Evolutionary conservation across 2,329 filamentous ascomycete species (phyloP).

Genomic region (Colletotrichum acutatum): DNA sequence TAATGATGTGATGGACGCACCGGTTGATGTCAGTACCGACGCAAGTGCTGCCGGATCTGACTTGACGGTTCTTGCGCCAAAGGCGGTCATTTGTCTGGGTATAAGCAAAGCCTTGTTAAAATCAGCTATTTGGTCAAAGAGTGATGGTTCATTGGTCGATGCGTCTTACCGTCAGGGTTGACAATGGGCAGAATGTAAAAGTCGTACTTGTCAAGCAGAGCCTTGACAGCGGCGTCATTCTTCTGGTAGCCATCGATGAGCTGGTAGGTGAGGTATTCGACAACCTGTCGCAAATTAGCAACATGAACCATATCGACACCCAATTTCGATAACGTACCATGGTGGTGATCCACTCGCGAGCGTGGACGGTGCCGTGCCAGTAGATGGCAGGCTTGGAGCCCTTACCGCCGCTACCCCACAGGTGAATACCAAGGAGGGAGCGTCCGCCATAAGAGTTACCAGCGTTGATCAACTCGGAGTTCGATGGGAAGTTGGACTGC

Average conservation of each 20-base stretch:
- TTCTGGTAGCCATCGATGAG: slow-evolving; percentile 59
- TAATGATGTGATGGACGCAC: background rate
- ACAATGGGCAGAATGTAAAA: slow-evolving; percentile 73
- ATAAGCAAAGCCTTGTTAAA: slow-evolving; percentile 64
- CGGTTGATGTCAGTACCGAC: slow-evolving; percentile 68
- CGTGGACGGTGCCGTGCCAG: slow-evolving; percentile 68
- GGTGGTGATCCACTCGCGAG: slow-evolving; percentile 69
- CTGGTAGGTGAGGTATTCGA: slow-evolving; percentile 63
- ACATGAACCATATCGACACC: background rate
- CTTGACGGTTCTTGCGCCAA: slow-evolving; percentile 71
- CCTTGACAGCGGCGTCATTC: slow-evolving; percentile 48
- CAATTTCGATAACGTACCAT: slow-evolving; percentile 49
- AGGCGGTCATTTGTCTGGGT: slow-evolving; percentile 66
- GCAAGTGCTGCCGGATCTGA: slow-evolving; percentile 52
- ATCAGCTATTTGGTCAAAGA: background rate
- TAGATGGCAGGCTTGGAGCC: slow-evolving; percentile 63
- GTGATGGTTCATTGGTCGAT: background rate
- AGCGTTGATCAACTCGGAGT: slow-evolving; percentile 60
- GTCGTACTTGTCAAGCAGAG: slow-evolving; percentile 70
- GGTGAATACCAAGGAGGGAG: slow-evolving; percentile 70
- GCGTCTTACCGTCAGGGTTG: slow-evolving; percentile 65
- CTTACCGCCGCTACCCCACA: slow-evolving; percentile 59
- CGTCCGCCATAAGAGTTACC: slow-evolving; percentile 60
- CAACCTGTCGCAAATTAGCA: slow-evolving; percentile 42
- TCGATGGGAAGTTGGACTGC: slow-evolving; percentile 51